Percentiles rank a stretch among this genome's conserved stretches.
Conservation (phyloP, 176 grass and related monocot species). For the Pontederia paniculata region DNA sequence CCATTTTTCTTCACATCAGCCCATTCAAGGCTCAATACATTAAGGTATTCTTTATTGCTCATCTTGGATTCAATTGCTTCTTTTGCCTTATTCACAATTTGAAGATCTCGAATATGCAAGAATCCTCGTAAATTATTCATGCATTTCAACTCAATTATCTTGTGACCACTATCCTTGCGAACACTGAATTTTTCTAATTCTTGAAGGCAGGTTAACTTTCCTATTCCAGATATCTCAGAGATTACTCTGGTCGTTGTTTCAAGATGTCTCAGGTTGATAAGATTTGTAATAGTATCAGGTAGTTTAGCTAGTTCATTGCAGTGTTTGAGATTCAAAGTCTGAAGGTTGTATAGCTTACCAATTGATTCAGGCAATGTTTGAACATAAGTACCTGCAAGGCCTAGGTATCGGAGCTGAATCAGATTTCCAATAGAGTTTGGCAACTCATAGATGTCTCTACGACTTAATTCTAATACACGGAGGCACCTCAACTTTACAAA, state of each 20-base stretch:
- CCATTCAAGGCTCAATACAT: conserved; percentile 43
- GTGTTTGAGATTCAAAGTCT: conserved; percentile 42
- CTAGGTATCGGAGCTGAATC: conserved; percentile 63
- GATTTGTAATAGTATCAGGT: conserved; percentile 39
- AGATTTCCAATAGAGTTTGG: conserved; percentile 56
- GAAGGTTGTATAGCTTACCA: conserved; percentile 40
- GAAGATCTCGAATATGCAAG: conserved; percentile 41
- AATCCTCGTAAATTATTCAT: conserved; percentile 38
- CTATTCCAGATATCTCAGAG: conserved; percentile 30
- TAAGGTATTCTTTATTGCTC: conserved; percentile 35
- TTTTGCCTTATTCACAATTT: conserved; percentile 30
- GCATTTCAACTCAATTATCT: conserved; percentile 41
- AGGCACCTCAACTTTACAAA: conserved; percentile 41
- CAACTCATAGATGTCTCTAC: conserved; percentile 41
- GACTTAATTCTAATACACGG: conserved; percentile 41
- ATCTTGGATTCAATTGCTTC: conserved; percentile 42
- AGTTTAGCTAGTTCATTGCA: conserved; percentile 33
- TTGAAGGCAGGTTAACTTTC: conserved; percentile 45
- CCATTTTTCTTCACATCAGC: conserved; percentile 22
- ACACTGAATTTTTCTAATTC: conserved; percentile 56
- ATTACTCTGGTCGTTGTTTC: conserved; percentile 42
- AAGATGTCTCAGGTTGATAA: conserved; percentile 48
- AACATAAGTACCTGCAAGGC: conserved; percentile 42
- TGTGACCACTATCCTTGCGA: conserved; percentile 38
- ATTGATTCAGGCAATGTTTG: conserved; percentile 39